Base-by-base conservation (phyloP, 129 eudicot species). In the Tanacetum coccineum region DNA sequence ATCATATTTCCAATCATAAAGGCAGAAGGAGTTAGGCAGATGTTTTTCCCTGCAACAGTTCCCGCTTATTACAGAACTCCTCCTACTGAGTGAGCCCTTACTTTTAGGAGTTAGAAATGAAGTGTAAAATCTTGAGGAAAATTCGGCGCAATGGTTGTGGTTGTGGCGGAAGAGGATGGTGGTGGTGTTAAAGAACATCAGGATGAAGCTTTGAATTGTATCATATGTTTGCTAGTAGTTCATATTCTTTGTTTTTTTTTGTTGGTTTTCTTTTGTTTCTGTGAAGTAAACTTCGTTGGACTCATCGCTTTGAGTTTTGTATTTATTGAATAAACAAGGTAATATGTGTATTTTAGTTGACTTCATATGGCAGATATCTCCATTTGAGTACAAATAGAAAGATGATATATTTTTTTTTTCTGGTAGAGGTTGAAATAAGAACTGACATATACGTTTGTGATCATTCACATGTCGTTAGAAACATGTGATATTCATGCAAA, bases 21-120 rank as follows among this genome's bases (percentile, higher is more conserved):
- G 76, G 95, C 97, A 0, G 97, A 90, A 80, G 97, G 97, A 32
- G 83, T 90, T 57, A 78, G 97, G 72, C 94, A 90, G 52, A 90
- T 90, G 97, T 90, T 90, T 70, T 90, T 90, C 68, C 97, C 97
- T 17, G 88, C 87, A 48, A 90, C 90, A 9, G 78, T 90, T 39
- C 85, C 97, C 40, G 97, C 97, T 44, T 90, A 90, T 59, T 84
- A 90, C 79, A 80, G 97, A 74, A 85, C 85, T 58, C 95, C 95
- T 76, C 77, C 70, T 36, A 7, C 77, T 40, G 56, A 15, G 42
- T 61, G 62, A 62, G n/a, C 21, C 15, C 18, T 0, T 47, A 26
- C 25, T 61, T 36, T 39, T 13, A 61, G 25, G 22, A 15, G 48
- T 30, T n/a, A 4, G 63, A 28, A 58, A 44, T 10, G n/a, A 58